Evolutionary conservation across 2,329 filamentous ascomycete species (phyloP), one percentile per base, ranked within the genome.

Genomic region (Neospermospora avenae): DNA sequence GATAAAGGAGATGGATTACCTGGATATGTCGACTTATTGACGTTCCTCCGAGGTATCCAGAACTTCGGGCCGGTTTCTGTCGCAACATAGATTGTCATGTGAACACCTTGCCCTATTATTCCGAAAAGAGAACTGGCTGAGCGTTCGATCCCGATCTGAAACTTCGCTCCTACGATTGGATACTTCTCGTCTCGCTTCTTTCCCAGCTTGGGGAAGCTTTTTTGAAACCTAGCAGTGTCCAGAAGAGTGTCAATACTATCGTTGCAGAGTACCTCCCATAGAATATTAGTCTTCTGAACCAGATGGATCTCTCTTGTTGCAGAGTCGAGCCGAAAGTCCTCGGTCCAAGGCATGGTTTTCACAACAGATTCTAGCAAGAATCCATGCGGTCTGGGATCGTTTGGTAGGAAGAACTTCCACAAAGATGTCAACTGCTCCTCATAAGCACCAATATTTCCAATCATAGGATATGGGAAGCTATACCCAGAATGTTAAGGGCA

Each of bases 31-130:
- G 86, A 82, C 69, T 92, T 88, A 6, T 78, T 81, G 52, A 74
- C 77, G 49, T 86, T 83, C 18, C 90, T 78, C 22, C 85, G 78
- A 0, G 90, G 87, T 0, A 90, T 81, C 90, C 90, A 93, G 34
- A 93, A 80, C 65, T 80, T 83, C 48, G 89, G 41, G 2, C 59
- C 57, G 64, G 68, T 72, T n/a, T 71, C 71, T 8, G 78, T 77
- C 10, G 75, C 68, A n/a, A 80, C 78, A 69, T 86, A 90, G 5
- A 81, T 84, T 0, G 85, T 90, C 75, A 89, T 78, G 70, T 90
- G 85, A 1, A 77, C 81, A 37, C 87, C 87, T 61, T 87, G 86
- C 5, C 80, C 84, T 42, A 84, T 80, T 28, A 89, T 80, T 5
- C 87, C 88, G 64, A 90, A 90, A 3, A 91, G 75, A 4, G 62